Conservation (phyloP, 805 yeast species). For the Ogataea paradorogensis region DNA sequence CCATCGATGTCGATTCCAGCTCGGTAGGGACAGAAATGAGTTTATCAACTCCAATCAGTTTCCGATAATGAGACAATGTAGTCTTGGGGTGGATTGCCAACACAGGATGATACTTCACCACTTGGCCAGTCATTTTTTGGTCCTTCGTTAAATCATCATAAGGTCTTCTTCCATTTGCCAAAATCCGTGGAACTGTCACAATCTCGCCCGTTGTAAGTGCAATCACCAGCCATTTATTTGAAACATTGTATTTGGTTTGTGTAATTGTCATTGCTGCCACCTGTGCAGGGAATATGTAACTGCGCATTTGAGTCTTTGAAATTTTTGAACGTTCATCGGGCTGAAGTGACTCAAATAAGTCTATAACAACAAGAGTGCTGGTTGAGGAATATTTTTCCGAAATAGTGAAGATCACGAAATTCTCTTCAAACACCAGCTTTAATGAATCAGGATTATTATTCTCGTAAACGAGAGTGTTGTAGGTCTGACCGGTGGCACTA, state of each 20-base stretch:
- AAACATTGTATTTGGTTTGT: conserved; percentile 60
- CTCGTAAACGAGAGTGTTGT: conserved; percentile 37
- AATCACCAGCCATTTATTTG: conserved; percentile 62
- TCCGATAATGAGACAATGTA: conserved; percentile 51
- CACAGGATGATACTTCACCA: conserved; percentile 63
- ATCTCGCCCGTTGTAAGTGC: conserved; percentile 61
- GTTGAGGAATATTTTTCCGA: conserved; percentile 45
- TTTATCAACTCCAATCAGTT: conserved; percentile 32
- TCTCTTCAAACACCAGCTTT: conserved; percentile 66
- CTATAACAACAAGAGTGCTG: conserved; percentile 67
- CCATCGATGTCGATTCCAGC: conserved; percentile 77
- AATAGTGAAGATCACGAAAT: conserved; percentile 75
- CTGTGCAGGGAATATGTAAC: conserved; percentile 60
- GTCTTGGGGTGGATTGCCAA: conserved; percentile 47
- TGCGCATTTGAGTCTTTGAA: conserved; percentile 51
- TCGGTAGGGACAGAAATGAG: conserved; percentile 56
- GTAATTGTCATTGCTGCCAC: conserved; percentile 54
- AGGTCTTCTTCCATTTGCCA: conserved; percentile 66
- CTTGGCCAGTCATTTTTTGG: conserved; percentile 55
- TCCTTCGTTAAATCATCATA: conserved; percentile 46
- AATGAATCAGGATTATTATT: conserved; percentile 34
- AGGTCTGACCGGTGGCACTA: conserved; percentile 62
- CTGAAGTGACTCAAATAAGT: conserved; percentile 66
- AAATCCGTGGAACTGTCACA: conserved; percentile 63
- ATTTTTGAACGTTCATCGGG: conserved; percentile 45